Conservation (phyloP, 257 asterid species). For the Nicotiana paniculata region DNA sequence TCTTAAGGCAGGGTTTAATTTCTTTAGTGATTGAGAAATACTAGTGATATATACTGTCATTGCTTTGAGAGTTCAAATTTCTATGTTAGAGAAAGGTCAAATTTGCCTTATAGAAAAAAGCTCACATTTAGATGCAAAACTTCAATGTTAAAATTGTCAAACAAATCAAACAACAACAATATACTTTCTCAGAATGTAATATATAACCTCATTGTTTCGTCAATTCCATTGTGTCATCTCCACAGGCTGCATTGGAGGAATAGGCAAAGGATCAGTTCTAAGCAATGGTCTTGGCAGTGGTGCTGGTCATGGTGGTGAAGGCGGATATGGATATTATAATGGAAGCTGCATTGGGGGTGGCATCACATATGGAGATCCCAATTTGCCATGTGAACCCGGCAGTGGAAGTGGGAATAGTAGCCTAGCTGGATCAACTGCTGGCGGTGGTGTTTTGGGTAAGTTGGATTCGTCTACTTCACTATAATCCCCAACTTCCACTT, state of each 20-base stretch:
- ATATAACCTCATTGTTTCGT: not conserved
- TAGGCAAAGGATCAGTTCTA: conserved; percentile 68
- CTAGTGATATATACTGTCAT: not conserved
- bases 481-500: not conserved
- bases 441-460: conserved; percentile 93
- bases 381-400: conserved; percentile 92
- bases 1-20: not conserved
- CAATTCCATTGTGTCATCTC: conserved; percentile 1
- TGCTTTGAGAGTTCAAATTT: not conserved
- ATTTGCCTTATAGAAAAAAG: not conserved
- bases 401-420: conserved; percentile 97
- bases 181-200: not conserved
- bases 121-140: not conserved
- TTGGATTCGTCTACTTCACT: conserved; percentile 11
- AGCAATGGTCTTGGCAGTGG: conserved; percentile 80
- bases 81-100: not conserved
- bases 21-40: not conserved
- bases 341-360: conserved; percentile 81
- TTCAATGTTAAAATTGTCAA: not conserved
- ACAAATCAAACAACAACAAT: not conserved
- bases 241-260: conserved; percentile 90
- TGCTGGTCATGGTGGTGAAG: conserved; percentile 97
- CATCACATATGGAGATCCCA: conserved; percentile 65
- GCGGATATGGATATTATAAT: conserved; percentile 78
- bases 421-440: conserved; percentile 67